Evolutionary conservation across 768 basidiomycete species (phyloP).

Genomic region (Fibroporia radiculosa): DNA sequence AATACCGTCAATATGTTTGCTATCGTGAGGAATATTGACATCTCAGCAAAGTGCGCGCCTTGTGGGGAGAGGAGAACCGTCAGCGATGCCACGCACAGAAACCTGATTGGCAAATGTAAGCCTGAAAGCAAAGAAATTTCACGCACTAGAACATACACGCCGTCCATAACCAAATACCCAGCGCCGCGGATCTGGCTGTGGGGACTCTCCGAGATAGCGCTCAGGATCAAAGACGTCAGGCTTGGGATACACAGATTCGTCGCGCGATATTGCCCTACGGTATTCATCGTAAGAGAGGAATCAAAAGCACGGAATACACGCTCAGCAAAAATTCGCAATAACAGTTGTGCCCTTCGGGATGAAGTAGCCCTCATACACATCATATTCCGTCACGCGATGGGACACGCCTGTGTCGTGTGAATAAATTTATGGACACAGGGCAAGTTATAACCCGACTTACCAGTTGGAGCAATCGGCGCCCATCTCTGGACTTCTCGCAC

Average conservation of each 20-base stretch:
- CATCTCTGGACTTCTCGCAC: too few species aligned
- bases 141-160: not conserved
- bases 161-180: not conserved
- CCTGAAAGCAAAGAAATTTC: too few species aligned
- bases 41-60: too few species aligned
- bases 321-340: conserved; percentile 26
- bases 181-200: not conserved
- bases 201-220: conserved; percentile 14
- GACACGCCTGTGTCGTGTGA: too few species aligned
- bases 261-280: conserved; percentile 23
- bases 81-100: too few species aligned
- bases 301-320: not conserved
- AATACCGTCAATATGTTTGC: too few species aligned
- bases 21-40: too few species aligned
- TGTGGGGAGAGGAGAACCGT: too few species aligned
- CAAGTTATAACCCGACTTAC: too few species aligned
- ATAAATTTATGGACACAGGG: too few species aligned
- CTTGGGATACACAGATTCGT: conserved; percentile 21
- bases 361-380: conserved; percentile 22
- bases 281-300: not conserved
- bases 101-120: too few species aligned
- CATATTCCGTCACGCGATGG: conserved; percentile 22
- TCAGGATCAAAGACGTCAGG: conserved; percentile 23
- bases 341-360: conserved; percentile 27
- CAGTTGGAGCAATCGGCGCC: too few species aligned